Evolutionary conservation across 2,329 filamentous ascomycete genomes (phyloP), one percentile per base, ranked within the genome.

Genomic region (Leptosphaerulina australis): DNA sequence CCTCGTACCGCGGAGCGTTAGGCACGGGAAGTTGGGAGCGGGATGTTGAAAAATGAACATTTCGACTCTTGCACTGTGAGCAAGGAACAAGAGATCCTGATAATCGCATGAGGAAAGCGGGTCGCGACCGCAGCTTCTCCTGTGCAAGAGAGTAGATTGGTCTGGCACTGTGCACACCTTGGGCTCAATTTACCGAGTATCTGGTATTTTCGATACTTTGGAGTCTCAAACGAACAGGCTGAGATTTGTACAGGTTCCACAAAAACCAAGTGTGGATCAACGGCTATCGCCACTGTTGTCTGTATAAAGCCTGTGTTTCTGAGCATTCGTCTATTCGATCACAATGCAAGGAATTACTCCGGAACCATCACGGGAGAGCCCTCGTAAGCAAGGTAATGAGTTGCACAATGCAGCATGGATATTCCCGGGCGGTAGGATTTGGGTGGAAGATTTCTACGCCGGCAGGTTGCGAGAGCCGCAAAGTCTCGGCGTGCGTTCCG

Each of bases 151-250:
- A 25, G 17, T 25, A 37, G 33, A 30, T 37, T 30, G 22, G 20
- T 3, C 30, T 41, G 15, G 48, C 41, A 41, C 30, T 51, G 40
- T 41, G 41, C 41, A 25, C 30, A 14, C 15, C 20, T 25, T 41
- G 25, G 40, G 26, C 30, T 37, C 30, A 43, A 36, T 30, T 41
- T 51, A 45, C 48, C 48, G 48, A 51, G 22, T 10, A 26, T 33
- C 21, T 33, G 48, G 48, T 46, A 51, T 41, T 51, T 45, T 51
- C 48, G 48, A 51, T 51, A 51, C 36, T 51, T 29, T 28, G 15
- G 11, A 31, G 31, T 37, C 41, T 51, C 25, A 34, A 46, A 37
- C 43, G 21, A 43, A 43, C 41, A 46, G 3, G 31, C 4, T 34
- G 48, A 51, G 25, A 45, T 45, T 43, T 28, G 35, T 44, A 30